These are phyloP conservation scores for Turnera subulata DNA, from an alignment of 345 rosid species.

Conservation along the genomic window DNA sequence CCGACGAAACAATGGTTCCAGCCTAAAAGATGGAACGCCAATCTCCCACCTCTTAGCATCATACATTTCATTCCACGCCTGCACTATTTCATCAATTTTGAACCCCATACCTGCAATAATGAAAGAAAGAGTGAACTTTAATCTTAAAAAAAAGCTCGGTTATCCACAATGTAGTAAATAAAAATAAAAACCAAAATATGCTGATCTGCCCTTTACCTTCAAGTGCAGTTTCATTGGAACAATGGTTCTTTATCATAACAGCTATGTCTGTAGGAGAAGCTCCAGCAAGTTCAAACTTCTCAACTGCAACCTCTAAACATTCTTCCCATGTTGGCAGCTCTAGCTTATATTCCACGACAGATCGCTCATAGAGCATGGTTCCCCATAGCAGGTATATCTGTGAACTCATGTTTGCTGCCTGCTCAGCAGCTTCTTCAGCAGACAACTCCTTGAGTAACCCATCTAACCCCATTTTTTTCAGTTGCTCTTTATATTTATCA, in stretches of 20 bases:
- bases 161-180: not conserved
- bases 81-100: conserved; percentile 93
- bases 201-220: conserved; percentile 53
- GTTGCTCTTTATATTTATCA: conserved; percentile 55
- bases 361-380: conserved; percentile 86
- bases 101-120: conserved; percentile 66
- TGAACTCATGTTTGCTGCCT: conserved; percentile 75
- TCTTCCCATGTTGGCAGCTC: conserved; percentile 97
- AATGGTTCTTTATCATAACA: conserved; percentile 96
- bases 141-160: not conserved
- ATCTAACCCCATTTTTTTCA: conserved; percentile 69
- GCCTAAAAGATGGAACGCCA: conserved; percentile 88
- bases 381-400: conserved; percentile 98
- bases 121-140: conserved; percentile 1
- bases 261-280: conserved; percentile 95
- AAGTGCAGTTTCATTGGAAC: conserved; percentile 75
- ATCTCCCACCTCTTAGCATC: conserved; percentile 96
- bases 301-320: conserved; percentile 95
- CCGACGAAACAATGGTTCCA: conserved; percentile 91
- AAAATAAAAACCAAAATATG: conserved; percentile 3
- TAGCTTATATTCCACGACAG: conserved; percentile 84
- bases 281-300: conserved; percentile 97
- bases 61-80: conserved; percentile 99
- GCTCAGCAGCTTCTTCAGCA: conserved; percentile 75
- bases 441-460: conserved; percentile 53